Evolutionary conservation across 768 basidiomycete species (phyloP).

Genomic region (Pleurotus pulmonarius): DNA sequence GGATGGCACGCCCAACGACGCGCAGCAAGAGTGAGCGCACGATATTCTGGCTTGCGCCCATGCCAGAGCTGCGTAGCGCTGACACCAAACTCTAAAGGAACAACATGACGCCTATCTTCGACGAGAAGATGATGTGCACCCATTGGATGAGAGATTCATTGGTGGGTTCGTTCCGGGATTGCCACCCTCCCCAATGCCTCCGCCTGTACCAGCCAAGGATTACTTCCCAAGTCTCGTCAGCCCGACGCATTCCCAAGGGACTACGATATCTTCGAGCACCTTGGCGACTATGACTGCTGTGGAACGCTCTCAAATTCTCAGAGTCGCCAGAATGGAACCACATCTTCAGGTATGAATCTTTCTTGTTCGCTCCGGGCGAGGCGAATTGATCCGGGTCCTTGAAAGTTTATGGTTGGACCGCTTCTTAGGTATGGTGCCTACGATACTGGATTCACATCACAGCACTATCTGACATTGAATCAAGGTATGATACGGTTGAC

Average conservation of each 20-base stretch:
- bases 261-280: constrained; percentile 30
- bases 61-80: too few species aligned
- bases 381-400: background rate
- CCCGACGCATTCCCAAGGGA: constrained; percentile 14
- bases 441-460: background rate
- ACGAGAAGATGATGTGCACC: constrained; percentile 49
- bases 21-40: constrained; percentile 46
- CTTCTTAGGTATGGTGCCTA: constrained; percentile 47
- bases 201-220: constrained; percentile 49
- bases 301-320: constrained; percentile 59
- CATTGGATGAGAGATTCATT: constrained; percentile 59
- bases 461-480: constrained; percentile 4
- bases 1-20: constrained; percentile 73
- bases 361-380: background rate
- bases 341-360: constrained; percentile 53
- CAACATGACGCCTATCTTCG: constrained; percentile 48
- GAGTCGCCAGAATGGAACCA: constrained; percentile 69
- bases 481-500: constrained; percentile 84
- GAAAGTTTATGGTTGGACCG: constrained; percentile 86
- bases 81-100: constrained; percentile 26
- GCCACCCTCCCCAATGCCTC: constrained; percentile 38
- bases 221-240: constrained; percentile 19
- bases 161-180: constrained; percentile 46
- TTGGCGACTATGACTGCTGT: constrained; percentile 53
- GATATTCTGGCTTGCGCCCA: too few species aligned